These are phyloP conservation scores for Sporothrix inflata DNA, from an alignment of 2,329 filamentous ascomycete genomes.

Conservation along the genomic window DNA sequence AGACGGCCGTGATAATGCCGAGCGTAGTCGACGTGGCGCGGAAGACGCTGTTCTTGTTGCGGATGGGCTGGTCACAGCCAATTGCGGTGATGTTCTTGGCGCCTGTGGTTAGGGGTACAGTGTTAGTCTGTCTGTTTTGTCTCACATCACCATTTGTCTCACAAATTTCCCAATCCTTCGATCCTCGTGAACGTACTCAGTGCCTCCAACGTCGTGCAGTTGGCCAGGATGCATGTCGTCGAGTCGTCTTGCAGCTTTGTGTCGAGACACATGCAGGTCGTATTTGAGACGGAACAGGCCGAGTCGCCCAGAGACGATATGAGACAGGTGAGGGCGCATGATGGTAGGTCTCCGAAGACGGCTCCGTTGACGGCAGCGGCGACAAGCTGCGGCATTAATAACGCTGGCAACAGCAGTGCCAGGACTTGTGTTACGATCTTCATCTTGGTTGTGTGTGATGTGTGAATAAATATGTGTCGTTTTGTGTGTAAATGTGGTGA, in stretches of 20 bases:
- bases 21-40: constrained; percentile 40
- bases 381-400: constrained; percentile 20
- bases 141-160: background rate
- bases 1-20: constrained; percentile 42
- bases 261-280: constrained; percentile 28
- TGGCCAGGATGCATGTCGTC: constrained; percentile 20
- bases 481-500: background rate
- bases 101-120: constrained; percentile 11
- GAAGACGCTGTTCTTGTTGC: constrained; percentile 41
- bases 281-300: constrained; percentile 21
- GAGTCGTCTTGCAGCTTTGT: constrained; percentile 4
- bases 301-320: background rate
- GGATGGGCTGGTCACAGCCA: constrained; percentile 36
- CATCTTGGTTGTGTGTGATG: constrained; percentile 14
- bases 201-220: constrained; percentile 24
- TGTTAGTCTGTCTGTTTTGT: constrained; percentile 21
- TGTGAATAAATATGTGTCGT: background rate
- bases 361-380: constrained; percentile 15
- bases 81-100: constrained; percentile 38
- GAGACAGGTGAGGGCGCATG: constrained; percentile 25
- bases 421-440: constrained; percentile 14
- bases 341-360: constrained; percentile 22
- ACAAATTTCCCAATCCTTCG: background rate
- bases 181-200: constrained; percentile 21
- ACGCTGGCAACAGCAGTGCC: constrained; percentile 20